Conservation (phyloP, 257 asterid species). For the Solanum sparsipilum region DNA sequence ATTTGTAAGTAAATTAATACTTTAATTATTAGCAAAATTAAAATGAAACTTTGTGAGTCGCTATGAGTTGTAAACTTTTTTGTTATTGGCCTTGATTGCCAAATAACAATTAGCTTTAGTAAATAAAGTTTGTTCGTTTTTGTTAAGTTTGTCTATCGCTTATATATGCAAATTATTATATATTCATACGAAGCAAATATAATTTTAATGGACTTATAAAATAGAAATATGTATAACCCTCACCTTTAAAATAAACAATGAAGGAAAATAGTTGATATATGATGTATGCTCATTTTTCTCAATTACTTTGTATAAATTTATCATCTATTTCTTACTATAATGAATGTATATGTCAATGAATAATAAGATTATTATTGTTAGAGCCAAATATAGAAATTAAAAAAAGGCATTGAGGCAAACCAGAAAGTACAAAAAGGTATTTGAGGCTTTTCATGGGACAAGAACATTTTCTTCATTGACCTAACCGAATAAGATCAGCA, state of each 20-base stretch:
- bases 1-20: not conserved
- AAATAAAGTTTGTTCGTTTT: not conserved
- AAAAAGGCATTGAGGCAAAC: not conserved
- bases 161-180: not conserved
- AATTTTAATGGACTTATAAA: too few species aligned
- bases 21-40: too few species aligned
- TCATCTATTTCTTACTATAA: not conserved
- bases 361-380: too few species aligned
- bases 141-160: not conserved
- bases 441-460: not conserved
- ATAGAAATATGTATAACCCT: not conserved
- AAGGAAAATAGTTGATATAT: too few species aligned
- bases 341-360: not conserved
- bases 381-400: not conserved
- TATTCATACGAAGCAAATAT: not conserved
- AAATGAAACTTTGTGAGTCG: not conserved
- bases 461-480: not conserved
- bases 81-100: not conserved
- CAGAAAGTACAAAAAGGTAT: not conserved
- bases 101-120: not conserved
- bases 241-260: not conserved
- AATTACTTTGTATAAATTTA: not conserved
- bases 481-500: not conserved
- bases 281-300: not conserved
- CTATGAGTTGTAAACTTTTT: not conserved